Evolutionary conservation across 148 eudicot species (phyloP), one percentile per base, ranked within the genome.

Genomic region (Rhododendron griersonianum): DNA sequence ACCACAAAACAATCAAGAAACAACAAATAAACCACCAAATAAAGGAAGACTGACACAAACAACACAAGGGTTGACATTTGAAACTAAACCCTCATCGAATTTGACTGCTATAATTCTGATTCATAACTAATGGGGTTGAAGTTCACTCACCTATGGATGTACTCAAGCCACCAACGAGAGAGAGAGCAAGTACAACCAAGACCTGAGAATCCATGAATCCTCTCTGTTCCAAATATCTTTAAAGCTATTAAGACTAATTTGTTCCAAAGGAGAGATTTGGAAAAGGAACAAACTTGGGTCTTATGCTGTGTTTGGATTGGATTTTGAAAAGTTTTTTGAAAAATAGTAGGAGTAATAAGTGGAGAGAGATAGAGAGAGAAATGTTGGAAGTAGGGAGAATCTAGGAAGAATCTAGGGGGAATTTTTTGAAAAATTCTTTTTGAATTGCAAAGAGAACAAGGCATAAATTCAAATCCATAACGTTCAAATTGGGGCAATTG

Each of bases 81-180:
- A 78, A 44, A 44, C 30, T 39, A 28, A 85, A 67, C 39, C 39
- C 48, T 41, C 7, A 11, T 13, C 44, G 57, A 65, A 48, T 37
- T 44, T 30, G 8, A n/a, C 5, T 45, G 35, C 37, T 7, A 57
- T 10, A 76, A 44, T 55, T 23, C 37, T 1, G 63, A 45, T 41
- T 71, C 13, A 19, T 10, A 28, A 9, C 11, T 25, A 76, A 18
- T 21, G 21, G 77, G 79, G 4, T 18, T 19, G 9, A 23, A 55
- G 28, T 10, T 21, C 0, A 84, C 88, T 88, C 86, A 95, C 99
- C 99, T 78, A 98, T 61, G 33, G 98, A 98, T 25, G 98, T 98
- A 82, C 99, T 98, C 89, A 98, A 91, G 51, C 99, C 99, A 85
- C 99, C 99, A 79, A 98, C 90, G 85, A 96, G 92, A 28, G 99